Base-by-base conservation (phyloP, 495 filamentous ascomycete genomes). In the Penicillium subrubescens region DNA sequence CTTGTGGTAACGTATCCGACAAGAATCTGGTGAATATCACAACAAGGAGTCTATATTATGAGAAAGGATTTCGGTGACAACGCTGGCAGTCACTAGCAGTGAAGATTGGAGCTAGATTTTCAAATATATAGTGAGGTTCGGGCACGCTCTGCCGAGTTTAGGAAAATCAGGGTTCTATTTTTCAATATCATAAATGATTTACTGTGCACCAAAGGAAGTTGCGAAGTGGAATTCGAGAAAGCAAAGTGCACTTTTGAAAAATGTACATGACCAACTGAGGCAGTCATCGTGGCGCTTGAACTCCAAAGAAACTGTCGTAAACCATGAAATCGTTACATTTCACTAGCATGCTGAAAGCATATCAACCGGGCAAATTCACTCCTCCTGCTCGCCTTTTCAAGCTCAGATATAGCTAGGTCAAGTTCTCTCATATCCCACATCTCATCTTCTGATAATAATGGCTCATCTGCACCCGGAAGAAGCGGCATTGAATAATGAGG, bases 271-370 rank as follows among this genome's bases (percentile, higher is more conserved):
- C 19, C 41, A 44, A 15, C 19, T 8, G n/a, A 10, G 11, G 8
- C 0, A 7, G 19, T 44, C 41, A 1, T 6, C n/a, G 10, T 21
- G n/a, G n/a, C 41, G 41, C 41, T n/a, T 8, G 7, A 44, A 44
- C 17, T 44, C 41, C 41, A 21, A 10, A 8, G 0, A 21, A 19
- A 44, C 5, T 0, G n/a, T 21, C 19, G 6, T 44, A 10, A 21
- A 21, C 19, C 17, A 8, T 44, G n/a, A 19, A 44, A 8, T 11
- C n/a, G 5, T 64, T 50, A 73, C 68, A 71, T 71, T 14, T 71
- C 71, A 17, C 59, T 57, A 33, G 71, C 71, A 43, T 69, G 63
- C 46, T 67, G 66, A 44, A 69, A 71, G 61, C 68, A 73, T 19
- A 71, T 68, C 19, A 34, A 48, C 5, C 67, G 64, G 2, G 71